Base-by-base conservation (phyloP, 345 rosid species). In the Anastatica hierochuntica region DNA sequence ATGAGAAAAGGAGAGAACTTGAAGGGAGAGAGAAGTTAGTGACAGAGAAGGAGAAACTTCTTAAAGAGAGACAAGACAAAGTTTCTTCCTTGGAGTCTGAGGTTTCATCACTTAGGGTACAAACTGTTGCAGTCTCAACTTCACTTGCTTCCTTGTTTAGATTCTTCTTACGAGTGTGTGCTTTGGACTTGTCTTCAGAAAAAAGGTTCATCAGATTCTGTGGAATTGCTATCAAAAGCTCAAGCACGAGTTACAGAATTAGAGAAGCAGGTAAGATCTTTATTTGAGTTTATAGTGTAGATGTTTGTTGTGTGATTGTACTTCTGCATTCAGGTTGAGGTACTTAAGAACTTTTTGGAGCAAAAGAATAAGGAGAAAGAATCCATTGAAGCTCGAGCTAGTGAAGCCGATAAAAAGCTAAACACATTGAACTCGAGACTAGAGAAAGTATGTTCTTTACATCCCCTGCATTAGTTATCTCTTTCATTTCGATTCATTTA, bases 21-120 rank as follows among this genome's bases (percentile, higher is more conserved):
- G 74, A 85, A 55, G 60, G 58, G 37, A 94, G 79, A 72, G 89
- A 80, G 23, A 76, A 60, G 42, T n/a, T 50, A 5, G 51, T 88
- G 35, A 56, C 70, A 16, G 73, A 69, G 70, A 85, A 79, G 58
- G 94, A 85, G 66, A 80, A 75, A 29, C 43, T 67, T 43, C 73
- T 94, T 57, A 67, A 73, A 58, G 90, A 76, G 27, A 85, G 77
- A 37, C 67, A 75, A 4, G 72, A 72, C 53, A 76, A 60, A 51
- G 59, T 88, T 60, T 66, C 65, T 24, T 80, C 94, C 14, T 72
- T 94, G 74, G 74, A 74, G 62, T 62, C 68, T 47, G 81, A 85
- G 64, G 43, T 94, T 33, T 79, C 84, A 2, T 73, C 78, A 10
- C 81, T 88, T 39, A 85, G 60, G 83, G 98, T 90, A 24, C 31